Conservation (phyloP, 2,329 filamentous ascomycete species). For the Penicillium sp. region DNA sequence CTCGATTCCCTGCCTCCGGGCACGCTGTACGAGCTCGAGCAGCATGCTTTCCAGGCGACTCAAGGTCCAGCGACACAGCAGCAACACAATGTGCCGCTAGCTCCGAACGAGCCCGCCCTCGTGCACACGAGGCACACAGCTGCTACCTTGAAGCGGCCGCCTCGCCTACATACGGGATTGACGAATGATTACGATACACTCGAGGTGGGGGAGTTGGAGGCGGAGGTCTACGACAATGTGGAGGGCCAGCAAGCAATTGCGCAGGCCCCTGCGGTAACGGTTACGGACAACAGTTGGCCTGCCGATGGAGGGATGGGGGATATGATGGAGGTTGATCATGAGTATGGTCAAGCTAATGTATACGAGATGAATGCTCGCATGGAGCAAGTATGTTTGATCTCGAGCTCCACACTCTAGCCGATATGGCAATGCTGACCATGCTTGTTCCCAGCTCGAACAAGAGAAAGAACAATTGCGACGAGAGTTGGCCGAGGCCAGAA, state of each 20-base stretch:
- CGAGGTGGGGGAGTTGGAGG: conserved; percentile 50
- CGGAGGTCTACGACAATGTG: conserved; percentile 48
- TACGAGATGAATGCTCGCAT: conserved; percentile 25
- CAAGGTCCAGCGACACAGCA: conserved; percentile 38
- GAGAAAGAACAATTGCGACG: conserved; percentile 46
- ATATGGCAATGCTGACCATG: conserved; percentile 14
- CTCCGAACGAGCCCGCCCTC: conserved; percentile 14
- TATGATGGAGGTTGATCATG: conserved; percentile 28
- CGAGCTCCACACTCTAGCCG: background rate
- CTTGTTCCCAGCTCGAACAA: conserved; percentile 38
- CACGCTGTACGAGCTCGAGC: conserved; percentile 50
- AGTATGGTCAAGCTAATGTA: conserved; percentile 18
- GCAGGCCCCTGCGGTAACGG: conserved; percentile 12
- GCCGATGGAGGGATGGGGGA: conserved; percentile 19
- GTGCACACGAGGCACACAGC: conserved; percentile 15
- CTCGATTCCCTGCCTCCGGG: conserved; percentile 50
- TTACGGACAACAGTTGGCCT: conserved; percentile 13
- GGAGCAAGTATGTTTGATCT: conserved; percentile 32
- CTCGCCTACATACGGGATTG: conserved; percentile 39
- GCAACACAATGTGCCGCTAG: conserved; percentile 13
- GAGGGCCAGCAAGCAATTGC: conserved; percentile 18
- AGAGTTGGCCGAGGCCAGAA: conserved; percentile 46
- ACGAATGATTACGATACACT: conserved; percentile 48
- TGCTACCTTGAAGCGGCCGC: conserved; percentile 32
- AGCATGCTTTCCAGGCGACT: conserved; percentile 50